Percentiles rank a stretch among this genome's conserved stretches.
Conservation (phyloP, 1,139 yeast genomes). For the Nakaseomyces kungkrabaensis region DNA sequence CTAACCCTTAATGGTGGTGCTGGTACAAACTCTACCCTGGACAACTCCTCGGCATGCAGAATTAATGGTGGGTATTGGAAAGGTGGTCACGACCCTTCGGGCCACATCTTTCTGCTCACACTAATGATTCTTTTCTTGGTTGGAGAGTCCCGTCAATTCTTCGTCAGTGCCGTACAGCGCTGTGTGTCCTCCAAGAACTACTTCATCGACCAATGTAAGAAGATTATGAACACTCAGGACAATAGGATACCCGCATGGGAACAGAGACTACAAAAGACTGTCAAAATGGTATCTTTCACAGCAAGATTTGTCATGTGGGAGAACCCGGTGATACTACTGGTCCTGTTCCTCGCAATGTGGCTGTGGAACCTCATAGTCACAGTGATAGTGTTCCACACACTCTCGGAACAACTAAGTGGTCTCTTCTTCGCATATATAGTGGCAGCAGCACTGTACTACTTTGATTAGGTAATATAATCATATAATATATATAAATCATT, state of each 20-base stretch:
- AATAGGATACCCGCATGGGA: constrained; percentile 3
- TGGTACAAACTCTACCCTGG: constrained; percentile 5
- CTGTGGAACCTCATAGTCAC: constrained; percentile 86
- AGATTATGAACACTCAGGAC: constrained; percentile 12
- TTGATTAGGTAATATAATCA: not conserved
- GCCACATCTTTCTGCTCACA: constrained; percentile 76
- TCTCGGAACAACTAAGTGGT: constrained; percentile 40
- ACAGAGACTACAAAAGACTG: not conserved
- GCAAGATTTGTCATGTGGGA: constrained; percentile 21
- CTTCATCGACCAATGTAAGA: not conserved
- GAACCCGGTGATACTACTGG: constrained; percentile 38
- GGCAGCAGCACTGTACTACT: constrained; percentile 11
- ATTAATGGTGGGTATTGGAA: constrained; percentile 61
- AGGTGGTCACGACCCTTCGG: constrained; percentile 96
- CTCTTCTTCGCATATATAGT: constrained; percentile 22
- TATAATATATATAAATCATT: not conserved
- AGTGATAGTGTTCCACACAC: constrained; percentile 72
- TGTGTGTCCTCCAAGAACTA: not conserved
- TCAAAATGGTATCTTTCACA: not conserved
- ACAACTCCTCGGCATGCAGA: constrained; percentile 47
- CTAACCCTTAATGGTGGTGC: not conserved
- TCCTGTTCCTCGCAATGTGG: constrained; percentile 50
- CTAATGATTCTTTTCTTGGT: constrained; percentile 63
- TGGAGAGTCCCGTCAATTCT: constrained; percentile 38
- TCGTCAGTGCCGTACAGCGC: not conserved